Percentiles rank a stretch among this genome's conserved stretches.
Evolutionary conservation across 2,329 filamentous ascomycete genomes (phyloP).

Genomic region (Trichothecium roseum): DNA sequence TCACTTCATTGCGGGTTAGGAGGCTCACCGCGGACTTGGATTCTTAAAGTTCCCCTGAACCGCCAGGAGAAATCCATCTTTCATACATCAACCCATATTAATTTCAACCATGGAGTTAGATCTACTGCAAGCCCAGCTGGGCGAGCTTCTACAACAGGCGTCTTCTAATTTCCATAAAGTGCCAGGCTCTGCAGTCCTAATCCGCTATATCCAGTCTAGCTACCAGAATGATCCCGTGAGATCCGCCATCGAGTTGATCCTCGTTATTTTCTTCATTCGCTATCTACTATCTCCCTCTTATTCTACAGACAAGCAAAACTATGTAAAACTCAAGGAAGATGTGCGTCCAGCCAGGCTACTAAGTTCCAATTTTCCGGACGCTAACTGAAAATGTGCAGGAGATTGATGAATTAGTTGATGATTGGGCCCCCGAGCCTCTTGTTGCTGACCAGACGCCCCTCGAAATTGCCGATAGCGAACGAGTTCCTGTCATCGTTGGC

Average conservation of each 20-base stretch:
- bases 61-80: neutral
- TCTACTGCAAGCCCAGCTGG: conserved; percentile 41
- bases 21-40: no score
- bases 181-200: conserved; percentile 85
- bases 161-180: conserved; percentile 72
- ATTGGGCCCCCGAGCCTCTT: conserved; percentile 91
- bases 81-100: neutral
- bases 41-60: no score
- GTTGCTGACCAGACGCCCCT: conserved; percentile 63
- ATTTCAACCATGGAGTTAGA: conserved; percentile 48
- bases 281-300: conserved; percentile 90
- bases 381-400: conserved; percentile 40
- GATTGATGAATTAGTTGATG: conserved; percentile 92
- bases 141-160: conserved; percentile 41
- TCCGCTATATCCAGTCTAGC: conserved; percentile 91
- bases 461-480: conserved; percentile 77
- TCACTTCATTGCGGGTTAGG: no score
- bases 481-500: conserved; percentile 75
- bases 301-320: conserved; percentile 80
- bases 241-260: conserved; percentile 82
- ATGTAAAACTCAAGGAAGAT: conserved; percentile 80
- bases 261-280: conserved; percentile 90
- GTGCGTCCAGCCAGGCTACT: conserved; percentile 15
- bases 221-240: conserved; percentile 96
- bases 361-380: neutral